Conservation (phyloP, 306 rosid species). For the Vigna mungo region DNA sequence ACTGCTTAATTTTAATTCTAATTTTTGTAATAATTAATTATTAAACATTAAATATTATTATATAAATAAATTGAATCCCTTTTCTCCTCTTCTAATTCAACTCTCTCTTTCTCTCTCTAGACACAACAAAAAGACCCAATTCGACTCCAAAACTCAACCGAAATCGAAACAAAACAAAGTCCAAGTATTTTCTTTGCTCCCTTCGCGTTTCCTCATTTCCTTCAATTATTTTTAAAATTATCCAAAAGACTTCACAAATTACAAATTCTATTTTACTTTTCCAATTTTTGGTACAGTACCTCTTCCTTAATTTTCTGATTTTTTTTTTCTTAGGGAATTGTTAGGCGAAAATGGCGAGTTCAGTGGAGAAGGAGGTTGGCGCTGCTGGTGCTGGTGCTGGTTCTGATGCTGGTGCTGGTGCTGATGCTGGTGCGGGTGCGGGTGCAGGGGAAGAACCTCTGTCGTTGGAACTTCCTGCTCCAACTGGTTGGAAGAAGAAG, state of each 20-base stretch:
- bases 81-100: background rate
- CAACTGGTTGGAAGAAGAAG: conserved; percentile 95
- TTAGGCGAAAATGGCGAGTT: conserved; percentile 82
- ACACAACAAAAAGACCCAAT: conserved; percentile 4
- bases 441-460: conserved; percentile 68
- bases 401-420: conserved; percentile 2
- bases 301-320: conserved; percentile 14
- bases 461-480: conserved; percentile 93
- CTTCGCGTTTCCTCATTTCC: background rate
- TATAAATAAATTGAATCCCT: background rate
- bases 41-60: background rate
- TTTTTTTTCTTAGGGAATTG: conserved; percentile 37
- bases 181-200: conserved; percentile 25
- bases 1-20: background rate
- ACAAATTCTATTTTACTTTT: background rate
- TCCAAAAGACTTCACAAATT: no score
- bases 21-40: no score
- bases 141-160: conserved; percentile 30
- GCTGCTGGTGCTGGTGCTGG: conserved; percentile 11
- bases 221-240: background rate
- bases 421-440: background rate
- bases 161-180: conserved; percentile 30
- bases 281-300: conserved; percentile 19
- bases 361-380: conserved; percentile 68
- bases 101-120: background rate